These are phyloP conservation scores for Apiospora saccharicola DNA, from an alignment of 2,329 filamentous ascomycete species.

Conservation along the genomic window DNA sequence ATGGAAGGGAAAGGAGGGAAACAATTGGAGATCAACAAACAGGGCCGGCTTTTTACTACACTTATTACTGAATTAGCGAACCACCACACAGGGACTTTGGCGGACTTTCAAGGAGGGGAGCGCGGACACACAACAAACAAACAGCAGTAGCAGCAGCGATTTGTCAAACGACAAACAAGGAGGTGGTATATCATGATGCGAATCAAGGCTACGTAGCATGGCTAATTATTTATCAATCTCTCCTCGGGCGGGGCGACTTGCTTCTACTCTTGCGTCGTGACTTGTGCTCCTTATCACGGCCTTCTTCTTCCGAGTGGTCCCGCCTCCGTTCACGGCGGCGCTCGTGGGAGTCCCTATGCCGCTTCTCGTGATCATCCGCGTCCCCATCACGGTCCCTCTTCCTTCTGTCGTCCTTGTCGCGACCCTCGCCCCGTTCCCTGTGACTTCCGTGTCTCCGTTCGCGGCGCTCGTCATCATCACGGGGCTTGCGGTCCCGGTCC, in stretches of 20 bases:
- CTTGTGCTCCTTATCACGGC: constrained; percentile 32
- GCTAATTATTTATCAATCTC: constrained; percentile 30
- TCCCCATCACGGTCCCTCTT: constrained; percentile 33
- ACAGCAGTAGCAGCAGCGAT: neutral
- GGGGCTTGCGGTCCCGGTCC: constrained; percentile 41
- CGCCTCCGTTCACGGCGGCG: neutral
- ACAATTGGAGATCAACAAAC: constrained; percentile 6
- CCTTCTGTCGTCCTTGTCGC: constrained; percentile 22
- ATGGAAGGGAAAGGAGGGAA: neutral
- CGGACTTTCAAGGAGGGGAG: neutral
- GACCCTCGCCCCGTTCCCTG: constrained; percentile 34
- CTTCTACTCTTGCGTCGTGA: constrained; percentile 50
- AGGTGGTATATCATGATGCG: constrained; percentile 2
- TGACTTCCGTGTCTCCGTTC: constrained; percentile 32
- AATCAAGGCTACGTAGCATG: constrained; percentile 20
- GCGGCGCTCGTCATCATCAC: constrained; percentile 39
- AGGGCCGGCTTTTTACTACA: constrained; percentile 13
- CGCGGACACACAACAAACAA: neutral
- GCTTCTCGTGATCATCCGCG: constrained; percentile 38
- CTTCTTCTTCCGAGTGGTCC: constrained; percentile 33
- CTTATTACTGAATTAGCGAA: constrained; percentile 20
- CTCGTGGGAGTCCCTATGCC: constrained; percentile 29
- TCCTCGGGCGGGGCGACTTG: constrained; percentile 49
- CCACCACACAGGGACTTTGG: neutral
- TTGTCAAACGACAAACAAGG: neutral